Conservation (phyloP, 441 rosid genomes). For the Raphanus hybrid region DNA sequence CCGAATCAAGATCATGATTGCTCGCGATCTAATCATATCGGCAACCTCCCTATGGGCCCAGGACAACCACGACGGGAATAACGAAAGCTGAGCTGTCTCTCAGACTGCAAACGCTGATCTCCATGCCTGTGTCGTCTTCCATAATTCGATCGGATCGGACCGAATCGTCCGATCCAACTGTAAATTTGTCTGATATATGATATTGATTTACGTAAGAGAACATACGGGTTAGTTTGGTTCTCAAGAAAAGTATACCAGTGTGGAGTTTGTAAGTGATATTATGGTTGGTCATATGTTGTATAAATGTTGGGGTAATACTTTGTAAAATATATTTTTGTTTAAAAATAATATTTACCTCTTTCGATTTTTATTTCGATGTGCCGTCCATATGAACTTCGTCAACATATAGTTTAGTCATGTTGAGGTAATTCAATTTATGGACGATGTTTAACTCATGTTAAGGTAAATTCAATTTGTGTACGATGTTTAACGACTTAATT, state of each 20-base stretch:
- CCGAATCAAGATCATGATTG: conserved; percentile 35
- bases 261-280: neutral
- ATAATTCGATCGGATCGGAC: neutral
- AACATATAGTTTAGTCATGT: neutral
- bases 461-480: neutral
- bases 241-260: neutral
- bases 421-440: neutral
- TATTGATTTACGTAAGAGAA: neutral
- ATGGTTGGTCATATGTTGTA: neutral
- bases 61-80: neutral
- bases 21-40: conserved; percentile 25
- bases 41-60: conserved; percentile 4
- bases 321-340: neutral
- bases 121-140: neutral
- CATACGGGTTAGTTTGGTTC: neutral
- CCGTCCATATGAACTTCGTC: neutral
- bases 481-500: neutral
- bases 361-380: neutral
- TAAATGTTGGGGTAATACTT: neutral
- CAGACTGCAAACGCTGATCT: neutral
- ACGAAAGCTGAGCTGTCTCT: conserved; percentile 7
- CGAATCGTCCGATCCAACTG: neutral
- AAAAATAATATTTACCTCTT: neutral
- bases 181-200: conserved; percentile 2
- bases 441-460: neutral